Percentiles rank a stretch among this genome's conserved stretches.
Evolutionary conservation across 352 stramenopile genomes (phyloP).

Genomic region (Elongisporangium prolatum): DNA sequence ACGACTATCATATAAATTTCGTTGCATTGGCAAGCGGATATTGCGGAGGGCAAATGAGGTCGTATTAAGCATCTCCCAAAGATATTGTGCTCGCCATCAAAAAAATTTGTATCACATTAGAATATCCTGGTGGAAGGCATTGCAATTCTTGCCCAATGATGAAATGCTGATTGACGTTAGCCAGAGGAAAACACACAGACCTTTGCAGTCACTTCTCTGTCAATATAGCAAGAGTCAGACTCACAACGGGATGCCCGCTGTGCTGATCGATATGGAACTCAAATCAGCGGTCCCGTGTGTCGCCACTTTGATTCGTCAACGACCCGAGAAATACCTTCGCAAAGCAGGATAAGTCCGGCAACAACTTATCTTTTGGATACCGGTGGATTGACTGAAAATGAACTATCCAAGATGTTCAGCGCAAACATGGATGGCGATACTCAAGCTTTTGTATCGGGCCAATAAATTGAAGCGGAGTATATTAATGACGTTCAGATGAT

Average conservation of each 20-base stretch:
- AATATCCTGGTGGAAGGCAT: too few species aligned
- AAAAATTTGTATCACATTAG: too few species aligned
- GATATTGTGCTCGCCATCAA: too few species aligned
- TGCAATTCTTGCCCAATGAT: too few species aligned
- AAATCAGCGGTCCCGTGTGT: conserved; percentile 65
- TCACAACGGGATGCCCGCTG: conserved; percentile 30
- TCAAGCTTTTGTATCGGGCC: conserved; percentile 72
- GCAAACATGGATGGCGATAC: conserved; percentile 68
- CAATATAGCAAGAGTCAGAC: too few species aligned
- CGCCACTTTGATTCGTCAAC: conserved; percentile 18
- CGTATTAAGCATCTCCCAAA: too few species aligned
- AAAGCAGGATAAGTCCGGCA: conserved; percentile 63
- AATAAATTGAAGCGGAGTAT: not conserved
- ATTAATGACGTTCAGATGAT: not conserved
- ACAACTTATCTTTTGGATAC: conserved; percentile 82
- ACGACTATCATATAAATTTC: too few species aligned
- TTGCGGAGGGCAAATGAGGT: too few species aligned
- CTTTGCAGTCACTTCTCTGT: too few species aligned
- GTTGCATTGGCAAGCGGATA: too few species aligned
- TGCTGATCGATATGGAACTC: conserved; percentile 84
- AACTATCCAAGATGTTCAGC: conserved; percentile 68
- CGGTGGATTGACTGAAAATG: conserved; percentile 30
- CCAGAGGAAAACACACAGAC: too few species aligned
- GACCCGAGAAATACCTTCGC: conserved; percentile 39
- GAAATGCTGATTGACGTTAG: too few species aligned